Conservation (phyloP, 2,329 filamentous ascomycete genomes). For the Talaromyces atroroseus region DNA sequence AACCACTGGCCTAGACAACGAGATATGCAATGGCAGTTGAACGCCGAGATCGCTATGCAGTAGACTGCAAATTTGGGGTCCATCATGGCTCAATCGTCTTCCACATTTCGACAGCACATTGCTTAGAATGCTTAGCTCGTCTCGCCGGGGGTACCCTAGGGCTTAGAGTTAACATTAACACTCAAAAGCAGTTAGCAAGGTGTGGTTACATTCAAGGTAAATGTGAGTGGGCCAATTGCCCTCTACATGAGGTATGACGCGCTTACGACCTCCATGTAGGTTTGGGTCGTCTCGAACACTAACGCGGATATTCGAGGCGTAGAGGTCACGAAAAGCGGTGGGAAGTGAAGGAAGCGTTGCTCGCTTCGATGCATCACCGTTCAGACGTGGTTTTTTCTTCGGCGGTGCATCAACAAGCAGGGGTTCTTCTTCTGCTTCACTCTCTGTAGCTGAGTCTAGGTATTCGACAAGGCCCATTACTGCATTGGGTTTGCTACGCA, state of each 20-base stretch:
- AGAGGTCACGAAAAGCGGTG: slow-evolving; percentile 77
- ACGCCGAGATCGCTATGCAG: slow-evolving; percentile 72
- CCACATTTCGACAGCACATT: slow-evolving; percentile 24
- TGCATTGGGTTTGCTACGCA: slow-evolving; percentile 7
- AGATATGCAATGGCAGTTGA: slow-evolving; percentile 80
- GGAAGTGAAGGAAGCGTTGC: slow-evolving; percentile 66
- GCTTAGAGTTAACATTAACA: slow-evolving; percentile 13
- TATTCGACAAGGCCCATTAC: slow-evolving; percentile 63
- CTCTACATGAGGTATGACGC: slow-evolving; percentile 73
- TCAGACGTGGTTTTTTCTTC: slow-evolving; percentile 21
- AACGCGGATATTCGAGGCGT: slow-evolving; percentile 72
- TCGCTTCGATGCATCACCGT: slow-evolving; percentile 1
- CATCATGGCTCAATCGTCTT: slow-evolving; percentile 38
- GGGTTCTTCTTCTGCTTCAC: slow-evolving; percentile 17
- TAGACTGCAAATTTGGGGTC: slow-evolving; percentile 55
- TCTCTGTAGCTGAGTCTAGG: slow-evolving; percentile 42
- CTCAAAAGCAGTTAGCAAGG: background rate
- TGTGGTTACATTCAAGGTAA: slow-evolving; percentile 81
- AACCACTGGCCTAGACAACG: slow-evolving; percentile 74
- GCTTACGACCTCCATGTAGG: slow-evolving; percentile 78
- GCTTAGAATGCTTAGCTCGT: slow-evolving; percentile 29
- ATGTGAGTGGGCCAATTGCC: slow-evolving; percentile 93
- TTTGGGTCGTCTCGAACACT: slow-evolving; percentile 75
- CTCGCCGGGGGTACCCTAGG: slow-evolving; percentile 37
- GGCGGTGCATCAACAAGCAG: slow-evolving; percentile 8